These are phyloP conservation scores for Trichoderma atroviride DNA, from an alignment of 2,329 filamentous ascomycete species.

Conservation along the genomic window DNA sequence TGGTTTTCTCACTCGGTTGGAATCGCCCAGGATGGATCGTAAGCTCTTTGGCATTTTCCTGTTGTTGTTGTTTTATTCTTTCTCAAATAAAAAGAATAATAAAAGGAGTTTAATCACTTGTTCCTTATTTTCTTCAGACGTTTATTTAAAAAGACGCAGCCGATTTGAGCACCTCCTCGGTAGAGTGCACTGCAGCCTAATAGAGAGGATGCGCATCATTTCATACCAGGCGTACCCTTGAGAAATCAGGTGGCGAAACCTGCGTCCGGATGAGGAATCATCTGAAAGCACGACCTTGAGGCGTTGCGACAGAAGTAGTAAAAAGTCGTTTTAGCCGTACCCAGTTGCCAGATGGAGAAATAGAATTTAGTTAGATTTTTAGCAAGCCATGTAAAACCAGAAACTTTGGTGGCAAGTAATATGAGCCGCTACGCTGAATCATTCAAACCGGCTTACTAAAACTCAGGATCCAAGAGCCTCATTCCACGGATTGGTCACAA, in stretches of 20 bases:
- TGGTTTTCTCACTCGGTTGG: constrained; percentile 42
- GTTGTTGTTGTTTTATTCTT: neutral
- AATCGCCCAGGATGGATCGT: constrained; percentile 44
- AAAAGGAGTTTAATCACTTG: too few species aligned
- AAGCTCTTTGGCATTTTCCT: constrained; percentile 39
- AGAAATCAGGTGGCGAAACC: neutral
- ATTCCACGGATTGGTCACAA: neutral
- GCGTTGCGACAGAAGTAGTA: neutral
- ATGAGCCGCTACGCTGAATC: neutral
- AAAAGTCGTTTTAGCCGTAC: neutral
- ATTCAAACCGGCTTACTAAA: constrained; percentile 12
- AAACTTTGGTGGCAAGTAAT: neutral
- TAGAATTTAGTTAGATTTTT: neutral
- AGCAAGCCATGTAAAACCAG: neutral
- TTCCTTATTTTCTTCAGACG: neutral
- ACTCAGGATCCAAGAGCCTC: neutral
- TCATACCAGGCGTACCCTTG: neutral
- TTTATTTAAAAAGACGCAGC: neutral
- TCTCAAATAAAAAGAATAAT: neutral
- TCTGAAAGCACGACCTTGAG: neutral
- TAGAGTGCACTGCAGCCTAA: neutral
- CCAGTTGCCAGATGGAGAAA: too few species aligned
- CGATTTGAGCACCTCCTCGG: constrained; percentile 17
- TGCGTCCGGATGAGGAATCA: constrained; percentile 9
- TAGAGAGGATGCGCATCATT: neutral